phyloP scores from a whole-genome alignment of 148 eudicot species.

The Dianthus caryophyllus region DNA sequence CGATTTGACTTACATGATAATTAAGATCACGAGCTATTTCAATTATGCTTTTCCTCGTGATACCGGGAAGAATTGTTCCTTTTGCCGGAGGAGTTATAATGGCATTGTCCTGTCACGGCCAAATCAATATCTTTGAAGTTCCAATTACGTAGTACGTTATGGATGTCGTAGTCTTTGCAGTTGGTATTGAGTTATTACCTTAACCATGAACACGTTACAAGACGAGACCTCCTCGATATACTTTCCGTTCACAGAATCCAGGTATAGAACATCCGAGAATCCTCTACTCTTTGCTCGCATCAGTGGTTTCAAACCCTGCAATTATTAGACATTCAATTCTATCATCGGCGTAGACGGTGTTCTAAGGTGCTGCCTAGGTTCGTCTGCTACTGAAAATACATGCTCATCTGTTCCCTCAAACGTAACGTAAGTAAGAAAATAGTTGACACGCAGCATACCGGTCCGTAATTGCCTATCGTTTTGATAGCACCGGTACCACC shows the following conservation, averaged over 20 bases:
- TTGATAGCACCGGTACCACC: conserved; percentile 95
- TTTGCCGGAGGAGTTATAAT: conserved; percentile 58
- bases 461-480: conserved; percentile 77
- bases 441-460: conserved; percentile 39
- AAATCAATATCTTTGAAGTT: conserved; percentile 1
- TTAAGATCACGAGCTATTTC: conserved; percentile 73
- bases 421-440: not conserved
- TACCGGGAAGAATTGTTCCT: conserved; percentile 79
- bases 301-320: conserved; percentile 60
- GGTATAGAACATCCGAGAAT: conserved; percentile 86
- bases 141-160: not conserved
- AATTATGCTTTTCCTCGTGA: conserved; percentile 73
- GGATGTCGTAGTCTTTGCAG: not conserved
- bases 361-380: not conserved
- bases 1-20: conserved; percentile 40
- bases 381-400: not conserved
- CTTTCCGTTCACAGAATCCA: conserved; percentile 63
- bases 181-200: conserved; percentile 38
- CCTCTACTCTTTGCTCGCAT: conserved; percentile 62
- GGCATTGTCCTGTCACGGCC: conserved; percentile 44
- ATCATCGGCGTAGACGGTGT: not conserved
- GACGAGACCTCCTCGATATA: conserved; percentile 81
- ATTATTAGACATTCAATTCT: not conserved
- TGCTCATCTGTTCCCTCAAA: too few species aligned
- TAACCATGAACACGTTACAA: conserved; percentile 76